Conservation (phyloP, 768 basidiomycete species). For the Neoboletus magnificus region DNA sequence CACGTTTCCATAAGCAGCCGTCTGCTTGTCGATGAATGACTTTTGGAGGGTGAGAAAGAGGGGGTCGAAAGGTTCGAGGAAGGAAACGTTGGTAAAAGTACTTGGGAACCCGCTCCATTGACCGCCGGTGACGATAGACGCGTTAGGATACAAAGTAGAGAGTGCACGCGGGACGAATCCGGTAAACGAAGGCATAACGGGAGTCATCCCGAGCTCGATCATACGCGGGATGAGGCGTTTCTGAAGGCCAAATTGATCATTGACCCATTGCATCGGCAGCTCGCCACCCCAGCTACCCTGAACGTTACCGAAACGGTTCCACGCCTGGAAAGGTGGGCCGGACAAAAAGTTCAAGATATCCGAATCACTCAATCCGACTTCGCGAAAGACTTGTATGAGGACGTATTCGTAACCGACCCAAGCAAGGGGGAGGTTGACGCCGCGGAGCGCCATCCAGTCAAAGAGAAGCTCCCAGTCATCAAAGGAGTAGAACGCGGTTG, state of each 20-base stretch:
- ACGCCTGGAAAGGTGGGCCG: slow-evolving; percentile 39
- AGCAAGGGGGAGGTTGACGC: slow-evolving; percentile 41
- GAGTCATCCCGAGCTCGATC: slow-evolving; percentile 42
- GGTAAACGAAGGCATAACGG: slow-evolving; percentile 40
- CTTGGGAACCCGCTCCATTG: slow-evolving; percentile 36
- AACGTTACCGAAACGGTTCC: slow-evolving; percentile 44
- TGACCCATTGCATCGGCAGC: slow-evolving; percentile 37
- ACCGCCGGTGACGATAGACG: slow-evolving; percentile 34
- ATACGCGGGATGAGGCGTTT: slow-evolving; percentile 37
- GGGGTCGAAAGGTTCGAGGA: slow-evolving; percentile 40
- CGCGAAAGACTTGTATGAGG: slow-evolving; percentile 36
- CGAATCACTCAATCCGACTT: slow-evolving; percentile 34
- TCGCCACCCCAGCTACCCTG: slow-evolving; percentile 39
- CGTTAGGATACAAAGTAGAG: slow-evolving; percentile 30
- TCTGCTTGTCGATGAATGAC: slow-evolving; percentile 39
- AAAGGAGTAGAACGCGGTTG: slow-evolving; percentile 39
- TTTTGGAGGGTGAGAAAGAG: slow-evolving; percentile 36
- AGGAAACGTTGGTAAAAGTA: slow-evolving; percentile 35
- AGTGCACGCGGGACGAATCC: slow-evolving; percentile 40
- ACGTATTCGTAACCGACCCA: slow-evolving; percentile 41
- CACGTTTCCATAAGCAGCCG: slow-evolving; percentile 35
- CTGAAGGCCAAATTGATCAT: slow-evolving; percentile 37
- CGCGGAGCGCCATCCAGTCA: slow-evolving; percentile 41
- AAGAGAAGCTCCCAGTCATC: slow-evolving; percentile 38
- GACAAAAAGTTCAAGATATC: slow-evolving; percentile 37